Evolutionary conservation across 306 rosid species (phyloP).

Genomic region (Prunus campanulata): DNA sequence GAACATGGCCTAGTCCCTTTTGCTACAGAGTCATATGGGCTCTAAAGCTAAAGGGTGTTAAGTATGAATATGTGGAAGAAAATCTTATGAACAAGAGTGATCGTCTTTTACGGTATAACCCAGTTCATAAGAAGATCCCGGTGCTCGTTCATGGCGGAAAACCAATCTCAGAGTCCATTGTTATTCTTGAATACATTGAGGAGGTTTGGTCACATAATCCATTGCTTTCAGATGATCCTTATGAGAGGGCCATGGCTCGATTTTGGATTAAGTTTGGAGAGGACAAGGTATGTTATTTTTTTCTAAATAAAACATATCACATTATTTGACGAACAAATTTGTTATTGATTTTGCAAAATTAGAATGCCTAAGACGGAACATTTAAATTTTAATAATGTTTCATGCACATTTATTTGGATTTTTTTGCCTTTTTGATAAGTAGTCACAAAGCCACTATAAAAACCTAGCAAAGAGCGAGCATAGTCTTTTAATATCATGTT

Average conservation of each 20-base stretch:
- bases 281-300: slow-evolving; percentile 12
- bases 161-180: slow-evolving; percentile 18
- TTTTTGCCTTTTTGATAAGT: no score
- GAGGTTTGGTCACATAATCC: slow-evolving; percentile 21
- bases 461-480: no score
- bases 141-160: slow-evolving; percentile 18
- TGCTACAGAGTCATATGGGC: slow-evolving; percentile 25
- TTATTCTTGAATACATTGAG: slow-evolving; percentile 29
- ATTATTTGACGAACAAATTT: no score
- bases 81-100: slow-evolving; percentile 23
- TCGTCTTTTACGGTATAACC: slow-evolving; percentile 19
- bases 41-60: slow-evolving; percentile 23
- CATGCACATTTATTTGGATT: no score
- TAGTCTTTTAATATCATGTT: no score
- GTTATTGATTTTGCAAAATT: no score
- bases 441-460: no score
- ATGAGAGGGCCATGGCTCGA: slow-evolving; percentile 19
- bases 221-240: slow-evolving; percentile 19
- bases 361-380: no score
- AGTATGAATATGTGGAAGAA: slow-evolving; percentile 25
- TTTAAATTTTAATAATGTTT: no score
- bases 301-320: background rate
- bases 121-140: slow-evolving; percentile 23
- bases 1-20: slow-evolving; percentile 24
- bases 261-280: slow-evolving; percentile 27